Base-by-base conservation (phyloP, 352 stramenopile genomes). In the Phytopythium montanum region DNA sequence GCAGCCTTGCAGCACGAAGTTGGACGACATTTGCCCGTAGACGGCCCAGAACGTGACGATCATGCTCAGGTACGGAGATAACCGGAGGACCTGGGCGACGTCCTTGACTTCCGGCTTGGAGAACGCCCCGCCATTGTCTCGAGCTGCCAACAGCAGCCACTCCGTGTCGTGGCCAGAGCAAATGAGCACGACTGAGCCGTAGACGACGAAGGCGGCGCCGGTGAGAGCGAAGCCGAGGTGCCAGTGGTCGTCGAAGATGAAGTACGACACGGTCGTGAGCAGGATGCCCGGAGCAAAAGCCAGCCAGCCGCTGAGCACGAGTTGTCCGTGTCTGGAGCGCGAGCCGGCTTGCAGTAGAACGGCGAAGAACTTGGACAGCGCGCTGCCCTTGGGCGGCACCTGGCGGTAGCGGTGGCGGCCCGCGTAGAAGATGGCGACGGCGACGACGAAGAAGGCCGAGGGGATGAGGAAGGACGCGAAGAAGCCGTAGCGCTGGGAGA, bases 391-490 rank as follows among this genome's bases (percentile, higher is more conserved):
- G 9, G 88, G 85, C 6, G 84, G 73, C 38, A 94, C 68, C 10
- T 70, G 85, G 26, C 75, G 76, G 62, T 92, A 95, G 16, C 82
- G 72, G 1, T 44, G 48, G 34, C 76, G 80, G 45, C 83, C 90
- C 23, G 65, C 64, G 65, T 84, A 94, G 68, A 97, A 97, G 31
- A 97, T 72, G 18, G 76, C 23, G 5, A 90, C 85, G 0, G 85
- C 87, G 5, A 92, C n/a, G 14, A 88, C 74, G 54, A 97, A 97
- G 3, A 85, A 76, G 3, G 85, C 64, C 0, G 83, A 87, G 23
- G 88, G 88, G 59, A 97, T 95, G 1, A 89, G 65, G 56, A 97
- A 97, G 0, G 87, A 92, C 26, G 84, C 81, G 56, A 93, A 91
- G 68, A 97, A 97, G 21, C 90, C 89, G 56, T 88, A 97, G 18